These are phyloP conservation scores for Verticillium isaacii DNA, from an alignment of 2,329 filamentous ascomycete species.

Conservation along the genomic window DNA sequence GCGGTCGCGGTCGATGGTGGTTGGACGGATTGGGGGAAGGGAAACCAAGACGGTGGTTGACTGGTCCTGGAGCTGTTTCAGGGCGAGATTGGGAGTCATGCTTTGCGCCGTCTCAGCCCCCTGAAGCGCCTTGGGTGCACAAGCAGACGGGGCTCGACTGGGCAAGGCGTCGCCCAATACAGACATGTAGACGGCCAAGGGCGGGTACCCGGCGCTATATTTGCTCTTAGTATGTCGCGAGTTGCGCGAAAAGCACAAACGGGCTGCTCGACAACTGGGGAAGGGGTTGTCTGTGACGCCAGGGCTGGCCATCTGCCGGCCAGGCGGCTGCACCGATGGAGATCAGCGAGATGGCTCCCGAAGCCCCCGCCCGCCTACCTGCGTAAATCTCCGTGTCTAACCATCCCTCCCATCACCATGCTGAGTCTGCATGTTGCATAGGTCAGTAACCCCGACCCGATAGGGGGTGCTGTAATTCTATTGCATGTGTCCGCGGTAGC, in stretches of 20 bases:
- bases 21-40: neutral
- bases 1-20: neutral
- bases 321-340: neutral
- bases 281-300: no score
- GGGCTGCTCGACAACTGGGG: neutral
- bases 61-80: conserved; percentile 1
- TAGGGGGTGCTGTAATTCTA: no score
- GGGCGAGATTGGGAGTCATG: conserved; percentile 3
- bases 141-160: neutral
- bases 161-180: neutral
- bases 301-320: neutral
- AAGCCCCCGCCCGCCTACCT: neutral
- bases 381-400: neutral
- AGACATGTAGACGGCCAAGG: neutral
- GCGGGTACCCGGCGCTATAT: neutral
- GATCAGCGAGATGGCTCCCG: neutral
- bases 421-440: no score
- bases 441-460: no score
- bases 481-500: no score
- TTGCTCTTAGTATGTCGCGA: neutral
- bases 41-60: neutral
- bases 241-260: neutral
- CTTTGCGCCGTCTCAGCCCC: neutral
- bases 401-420: no score
- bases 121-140: neutral